phyloP scores from a whole-genome alignment of 441 rosid genomes.

The Biscutella auriculata region DNA sequence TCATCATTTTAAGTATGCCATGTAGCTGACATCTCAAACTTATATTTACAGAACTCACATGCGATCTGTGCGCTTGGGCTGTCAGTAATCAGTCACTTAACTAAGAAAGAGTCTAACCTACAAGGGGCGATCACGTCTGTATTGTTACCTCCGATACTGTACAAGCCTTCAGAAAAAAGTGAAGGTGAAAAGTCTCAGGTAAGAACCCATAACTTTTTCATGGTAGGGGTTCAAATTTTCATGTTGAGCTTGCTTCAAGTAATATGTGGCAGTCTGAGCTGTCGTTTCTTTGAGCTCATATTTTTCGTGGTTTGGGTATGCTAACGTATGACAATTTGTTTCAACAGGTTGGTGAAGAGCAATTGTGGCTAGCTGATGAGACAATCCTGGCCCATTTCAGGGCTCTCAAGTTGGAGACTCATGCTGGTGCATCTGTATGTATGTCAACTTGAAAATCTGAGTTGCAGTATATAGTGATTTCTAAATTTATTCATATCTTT shows the following conservation, averaged over 20 bases:
- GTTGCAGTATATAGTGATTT: slow-evolving; percentile 3
- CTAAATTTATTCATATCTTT: slow-evolving; percentile 18
- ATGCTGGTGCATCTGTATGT: slow-evolving; percentile 47
- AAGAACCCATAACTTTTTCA: slow-evolving; percentile 13
- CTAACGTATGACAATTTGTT: slow-evolving; percentile 16
- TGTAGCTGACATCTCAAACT: slow-evolving; percentile 17
- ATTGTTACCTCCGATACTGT: slow-evolving; percentile 56
- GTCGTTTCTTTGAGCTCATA: neutral
- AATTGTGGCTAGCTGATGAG: slow-evolving; percentile 88
- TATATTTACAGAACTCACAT: slow-evolving; percentile 64
- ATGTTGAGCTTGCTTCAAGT: neutral
- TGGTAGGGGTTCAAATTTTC: neutral
- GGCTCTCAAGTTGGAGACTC: slow-evolving; percentile 49
- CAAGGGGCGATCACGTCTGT: slow-evolving; percentile 30
- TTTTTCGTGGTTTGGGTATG: neutral
- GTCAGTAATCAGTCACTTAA: slow-evolving; percentile 49
- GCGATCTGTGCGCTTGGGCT: slow-evolving; percentile 92
- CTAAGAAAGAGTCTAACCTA: slow-evolving; percentile 38
- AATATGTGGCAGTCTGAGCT: neutral
- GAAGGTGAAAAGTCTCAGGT: slow-evolving; percentile 58
- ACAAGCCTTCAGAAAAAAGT: slow-evolving; percentile 49
- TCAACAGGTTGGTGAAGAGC: slow-evolving; percentile 44
- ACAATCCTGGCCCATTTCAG: slow-evolving; percentile 61
- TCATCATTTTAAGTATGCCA: neutral
- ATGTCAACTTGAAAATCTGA: slow-evolving; percentile 10